Conservation (phyloP, 108 stramenopile species). For the Parmales sp. region DNA sequence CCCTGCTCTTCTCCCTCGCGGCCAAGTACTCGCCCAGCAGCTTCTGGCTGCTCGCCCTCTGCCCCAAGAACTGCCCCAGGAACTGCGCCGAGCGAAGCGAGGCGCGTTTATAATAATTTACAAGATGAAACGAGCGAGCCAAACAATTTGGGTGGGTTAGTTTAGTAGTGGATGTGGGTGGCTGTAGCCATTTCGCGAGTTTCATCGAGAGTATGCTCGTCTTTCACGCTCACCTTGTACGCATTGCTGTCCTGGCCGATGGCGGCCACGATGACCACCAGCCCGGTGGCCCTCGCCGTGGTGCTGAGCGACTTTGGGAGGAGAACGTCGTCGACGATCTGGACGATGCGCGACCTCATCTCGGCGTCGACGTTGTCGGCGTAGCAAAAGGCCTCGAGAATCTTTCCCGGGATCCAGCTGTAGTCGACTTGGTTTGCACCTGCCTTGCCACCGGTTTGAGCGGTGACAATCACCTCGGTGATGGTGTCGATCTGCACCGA, state of each 20-base stretch:
- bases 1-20: slow-evolving; percentile 36
- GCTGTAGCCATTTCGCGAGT: too few relatives aligned
- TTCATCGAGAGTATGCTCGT: too few relatives aligned
- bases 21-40: slow-evolving; percentile 47
- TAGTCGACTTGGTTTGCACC: slow-evolving; percentile 30
- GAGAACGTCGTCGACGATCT: slow-evolving; percentile 49
- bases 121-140: too few relatives aligned
- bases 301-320: slow-evolving; percentile 33
- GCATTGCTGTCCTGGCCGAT: slow-evolving; percentile 33
- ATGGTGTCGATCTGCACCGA: slow-evolving; percentile 48
- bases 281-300: slow-evolving; percentile 59
- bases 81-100: neutral
- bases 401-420: slow-evolving; percentile 57
- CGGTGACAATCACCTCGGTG: slow-evolving; percentile 28
- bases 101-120: neutral
- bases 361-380: slow-evolving; percentile 46
- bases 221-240: too few relatives aligned
- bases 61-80: slow-evolving; percentile 32
- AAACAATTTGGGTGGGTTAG: too few relatives aligned
- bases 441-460: neutral
- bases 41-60: slow-evolving; percentile 45
- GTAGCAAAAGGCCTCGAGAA: slow-evolving; percentile 53
- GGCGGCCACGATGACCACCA: slow-evolving; percentile 56
- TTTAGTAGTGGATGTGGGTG: neutral
- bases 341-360: slow-evolving; percentile 56